These are phyloP conservation scores for Talaromyces liani DNA, from an alignment of 495 filamentous ascomycete genomes.

Conservation along the genomic window DNA sequence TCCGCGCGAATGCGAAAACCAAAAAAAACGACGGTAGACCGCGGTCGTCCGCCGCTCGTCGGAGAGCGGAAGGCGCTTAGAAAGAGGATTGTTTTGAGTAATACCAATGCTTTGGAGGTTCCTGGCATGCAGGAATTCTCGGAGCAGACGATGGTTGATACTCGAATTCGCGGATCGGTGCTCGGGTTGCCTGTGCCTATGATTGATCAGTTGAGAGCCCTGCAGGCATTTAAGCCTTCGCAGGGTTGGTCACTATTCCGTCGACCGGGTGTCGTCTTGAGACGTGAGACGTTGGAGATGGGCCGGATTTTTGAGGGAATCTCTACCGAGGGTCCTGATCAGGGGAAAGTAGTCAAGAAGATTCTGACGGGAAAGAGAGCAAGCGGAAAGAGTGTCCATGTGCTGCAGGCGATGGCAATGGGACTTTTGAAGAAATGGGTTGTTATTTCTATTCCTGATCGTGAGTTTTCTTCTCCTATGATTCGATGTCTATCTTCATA, in stretches of 20 bases:
- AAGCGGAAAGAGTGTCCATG: conserved; percentile 75
- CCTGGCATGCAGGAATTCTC: conserved; percentile 54
- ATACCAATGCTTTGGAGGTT: conserved; percentile 82
- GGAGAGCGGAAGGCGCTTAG: conserved; percentile 83
- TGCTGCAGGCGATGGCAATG: conserved; percentile 79
- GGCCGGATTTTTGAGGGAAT: conserved; percentile 51
- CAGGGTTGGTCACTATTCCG: conserved; percentile 86
- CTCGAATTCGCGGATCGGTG: conserved; percentile 53
- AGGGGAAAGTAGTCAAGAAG: conserved; percentile 52
- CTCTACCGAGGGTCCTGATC: conserved; percentile 33
- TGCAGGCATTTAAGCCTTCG: conserved; percentile 83
- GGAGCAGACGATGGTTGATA: conserved; percentile 44
- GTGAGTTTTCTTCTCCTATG: conserved; percentile 35
- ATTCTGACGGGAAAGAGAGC: conserved; percentile 68
- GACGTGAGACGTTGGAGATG: conserved; percentile 67
- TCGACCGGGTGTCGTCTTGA: conserved; percentile 65
- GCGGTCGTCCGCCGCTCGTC: conserved; percentile 45
- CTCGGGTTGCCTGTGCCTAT: conserved; percentile 59
- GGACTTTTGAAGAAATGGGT: conserved; percentile 80
- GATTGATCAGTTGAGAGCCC: conserved; percentile 69
- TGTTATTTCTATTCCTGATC: conserved; percentile 86
- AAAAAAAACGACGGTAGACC: conserved; percentile 32
- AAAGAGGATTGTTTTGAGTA: conserved; percentile 85
- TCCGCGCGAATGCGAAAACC: conserved; percentile 48
- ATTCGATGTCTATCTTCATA: not conserved